These are phyloP conservation scores for Blepharisma japonicum DNA, from an alignment of 73 alveolate genomes.

Conservation along the genomic window DNA sequence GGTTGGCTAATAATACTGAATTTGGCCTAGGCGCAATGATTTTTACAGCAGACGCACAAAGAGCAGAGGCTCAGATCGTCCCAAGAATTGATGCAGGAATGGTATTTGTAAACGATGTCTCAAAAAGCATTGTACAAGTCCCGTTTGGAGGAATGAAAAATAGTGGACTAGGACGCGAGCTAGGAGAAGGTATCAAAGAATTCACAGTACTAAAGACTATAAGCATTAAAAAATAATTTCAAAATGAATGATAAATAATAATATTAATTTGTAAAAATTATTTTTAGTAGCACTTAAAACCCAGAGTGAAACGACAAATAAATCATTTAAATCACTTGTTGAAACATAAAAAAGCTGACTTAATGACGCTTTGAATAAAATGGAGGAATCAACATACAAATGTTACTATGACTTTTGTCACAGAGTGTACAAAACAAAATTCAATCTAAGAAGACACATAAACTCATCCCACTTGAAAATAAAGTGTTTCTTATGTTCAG, in stretches of 20 bases:
- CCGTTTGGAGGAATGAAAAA: slow-evolving; percentile 81
- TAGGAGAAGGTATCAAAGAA: slow-evolving; percentile 45
- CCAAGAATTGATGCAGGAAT: slow-evolving; percentile 58
- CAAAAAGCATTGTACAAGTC: slow-evolving; percentile 40
- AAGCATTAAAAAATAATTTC: slow-evolving; percentile 8
- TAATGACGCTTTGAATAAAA: too few relatives aligned
- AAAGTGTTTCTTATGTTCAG: not conserved
- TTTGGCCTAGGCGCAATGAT: slow-evolving; percentile 93
- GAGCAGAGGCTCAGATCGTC: slow-evolving; percentile 36
- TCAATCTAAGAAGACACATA: slow-evolving; percentile 2
- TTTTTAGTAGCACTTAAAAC: too few relatives aligned
- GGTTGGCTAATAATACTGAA: slow-evolving; percentile 75
- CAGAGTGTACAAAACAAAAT: not conserved
- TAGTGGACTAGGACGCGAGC: slow-evolving; percentile 81
- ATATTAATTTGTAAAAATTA: too few relatives aligned
- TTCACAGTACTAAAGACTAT: slow-evolving; percentile 38
- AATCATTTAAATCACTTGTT: too few relatives aligned
- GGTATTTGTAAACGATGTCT: slow-evolving; percentile 65
- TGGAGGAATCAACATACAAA: too few relatives aligned
- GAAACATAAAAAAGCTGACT: too few relatives aligned
- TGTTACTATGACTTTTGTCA: too few relatives aligned
- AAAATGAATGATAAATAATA: too few relatives aligned
- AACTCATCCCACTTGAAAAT: not conserved
- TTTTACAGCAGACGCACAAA: slow-evolving; percentile 47
- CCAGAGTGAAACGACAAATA: too few relatives aligned